Percentiles rank a stretch among this genome's conserved stretches.
Evolutionary conservation across 176 grass and related monocot genomes (phyloP).

Genomic region (Alloteropsis semialata): DNA sequence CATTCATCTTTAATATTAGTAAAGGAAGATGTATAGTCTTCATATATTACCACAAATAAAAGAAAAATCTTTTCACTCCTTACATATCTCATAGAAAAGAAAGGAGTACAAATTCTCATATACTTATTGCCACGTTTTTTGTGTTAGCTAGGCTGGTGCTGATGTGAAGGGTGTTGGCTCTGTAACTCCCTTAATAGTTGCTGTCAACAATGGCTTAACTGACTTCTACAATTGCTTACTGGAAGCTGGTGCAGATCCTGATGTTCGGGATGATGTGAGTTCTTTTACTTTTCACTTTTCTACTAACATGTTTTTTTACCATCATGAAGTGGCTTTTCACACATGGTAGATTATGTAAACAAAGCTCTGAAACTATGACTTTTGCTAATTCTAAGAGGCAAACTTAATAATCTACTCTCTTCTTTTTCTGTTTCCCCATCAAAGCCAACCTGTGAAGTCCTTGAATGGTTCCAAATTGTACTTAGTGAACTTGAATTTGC

Average conservation of each 20-base stretch:
- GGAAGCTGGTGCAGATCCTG: slow-evolving; percentile 36
- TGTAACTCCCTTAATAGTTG: slow-evolving; percentile 11
- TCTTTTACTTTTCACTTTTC: neutral
- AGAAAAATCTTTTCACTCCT: neutral
- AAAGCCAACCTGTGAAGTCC: no score
- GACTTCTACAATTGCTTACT: slow-evolving; percentile 26
- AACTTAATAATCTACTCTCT: no score
- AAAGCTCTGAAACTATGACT: neutral
- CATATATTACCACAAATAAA: neutral
- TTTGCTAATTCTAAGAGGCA: neutral
- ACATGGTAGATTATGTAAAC: neutral
- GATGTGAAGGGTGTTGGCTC: slow-evolving; percentile 33
- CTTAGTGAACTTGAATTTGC: no score
- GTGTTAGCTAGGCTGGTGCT: slow-evolving; percentile 41
- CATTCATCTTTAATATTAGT: neutral
- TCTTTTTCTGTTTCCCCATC: no score
- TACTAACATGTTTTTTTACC: neutral
- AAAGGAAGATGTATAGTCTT: neutral
- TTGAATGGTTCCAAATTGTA: no score
- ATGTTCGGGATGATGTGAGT: slow-evolving; percentile 31
- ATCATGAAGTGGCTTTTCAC: neutral
- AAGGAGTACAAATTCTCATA: neutral
- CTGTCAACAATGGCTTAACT: slow-evolving; percentile 19
- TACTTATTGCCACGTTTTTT: no score
- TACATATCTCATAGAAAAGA: neutral